A percentile compares a stretch with the other conserved stretches of the same genome.
Conservation (phyloP, 768 basidiomycete species). For the Xerocomus spinulosus region DNA sequence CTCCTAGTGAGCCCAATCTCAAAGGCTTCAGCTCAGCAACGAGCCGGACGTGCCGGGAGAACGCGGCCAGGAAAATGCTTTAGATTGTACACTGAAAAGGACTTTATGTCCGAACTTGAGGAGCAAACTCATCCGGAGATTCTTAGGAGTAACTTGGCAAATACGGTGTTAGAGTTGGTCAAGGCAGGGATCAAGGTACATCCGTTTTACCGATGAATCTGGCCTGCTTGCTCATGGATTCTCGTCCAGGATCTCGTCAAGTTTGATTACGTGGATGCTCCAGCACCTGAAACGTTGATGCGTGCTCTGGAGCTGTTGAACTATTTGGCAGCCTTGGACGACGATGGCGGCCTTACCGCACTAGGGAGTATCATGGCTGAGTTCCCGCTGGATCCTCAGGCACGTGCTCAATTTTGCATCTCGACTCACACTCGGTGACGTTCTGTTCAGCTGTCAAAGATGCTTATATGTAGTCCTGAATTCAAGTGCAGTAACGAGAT, state of each 20-base stretch:
- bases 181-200: conserved; percentile 86
- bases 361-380: conserved; percentile 94
- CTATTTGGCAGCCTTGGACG: conserved; percentile 87
- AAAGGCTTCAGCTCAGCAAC: conserved; percentile 93
- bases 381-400: conserved; percentile 98
- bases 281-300: conserved; percentile 96
- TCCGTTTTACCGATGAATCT: background rate
- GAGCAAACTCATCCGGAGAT: conserved; percentile 99
- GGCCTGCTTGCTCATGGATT: background rate
- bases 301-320: conserved; percentile 92
- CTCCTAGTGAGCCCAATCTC: conserved; percentile 92
- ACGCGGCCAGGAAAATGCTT: conserved; percentile 98
- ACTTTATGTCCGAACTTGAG: conserved; percentile 93
- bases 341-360: conserved; percentile 86
- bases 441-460: conserved; percentile 63
- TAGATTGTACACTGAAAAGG: conserved; percentile 92
- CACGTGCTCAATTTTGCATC: conserved; percentile 25
- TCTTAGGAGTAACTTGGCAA: conserved; percentile 86
- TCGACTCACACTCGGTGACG: background rate
- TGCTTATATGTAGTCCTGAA: conserved; percentile 91
- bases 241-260: conserved; percentile 61
- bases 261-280: conserved; percentile 90
- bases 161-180: conserved; percentile 87
- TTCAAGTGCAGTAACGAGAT: conserved; percentile 97
- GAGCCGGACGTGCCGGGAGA: conserved; percentile 93